A percentile compares a stretch with the other conserved stretches of the same genome.
phyloP scores from a whole-genome alignment of 2,329 filamentous ascomycete species.

The Aschersonia sp. region DNA sequence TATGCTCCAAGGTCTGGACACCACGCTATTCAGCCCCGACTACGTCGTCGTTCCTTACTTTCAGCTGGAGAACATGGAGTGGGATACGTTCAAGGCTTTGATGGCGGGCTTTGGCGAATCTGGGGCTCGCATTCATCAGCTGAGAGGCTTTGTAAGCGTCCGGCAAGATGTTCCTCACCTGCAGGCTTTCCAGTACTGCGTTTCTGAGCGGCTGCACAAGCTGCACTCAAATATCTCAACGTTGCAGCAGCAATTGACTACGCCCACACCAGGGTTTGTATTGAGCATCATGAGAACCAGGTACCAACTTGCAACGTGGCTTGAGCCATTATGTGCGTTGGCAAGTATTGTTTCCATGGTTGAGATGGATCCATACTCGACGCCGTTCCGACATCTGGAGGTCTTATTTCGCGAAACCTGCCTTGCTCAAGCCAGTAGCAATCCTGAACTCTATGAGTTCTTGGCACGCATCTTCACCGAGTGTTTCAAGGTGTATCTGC shows the following conservation, averaged over 20 bases:
- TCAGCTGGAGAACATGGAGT: slow-evolving; percentile 32
- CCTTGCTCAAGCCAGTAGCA: slow-evolving; percentile 54
- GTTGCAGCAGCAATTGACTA: slow-evolving; percentile 47
- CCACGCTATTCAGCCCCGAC: slow-evolving; percentile 48
- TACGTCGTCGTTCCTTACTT: slow-evolving; percentile 24
- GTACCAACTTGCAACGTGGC: slow-evolving; percentile 36
- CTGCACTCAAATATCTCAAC: slow-evolving; percentile 46
- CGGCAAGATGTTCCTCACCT: slow-evolving; percentile 41
- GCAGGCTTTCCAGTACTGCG: slow-evolving; percentile 56
- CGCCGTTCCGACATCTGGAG: slow-evolving; percentile 64
- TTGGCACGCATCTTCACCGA: slow-evolving; percentile 61
- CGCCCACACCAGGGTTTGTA: slow-evolving; percentile 33
- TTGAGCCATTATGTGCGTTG: slow-evolving; percentile 44
- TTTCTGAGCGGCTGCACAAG: slow-evolving; percentile 37
- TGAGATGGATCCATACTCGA: slow-evolving; percentile 28
- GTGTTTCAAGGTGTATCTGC: slow-evolving; percentile 71
- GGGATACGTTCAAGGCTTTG: slow-evolving; percentile 34
- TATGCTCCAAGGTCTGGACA: slow-evolving; percentile 71
- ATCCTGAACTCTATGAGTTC: slow-evolving; percentile 44
- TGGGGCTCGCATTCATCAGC: slow-evolving; percentile 27
- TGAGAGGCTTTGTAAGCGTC: slow-evolving; percentile 29
- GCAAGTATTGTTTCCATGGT: slow-evolving; percentile 47
- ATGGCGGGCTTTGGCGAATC: slow-evolving; percentile 31
- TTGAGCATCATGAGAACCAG: slow-evolving; percentile 55
- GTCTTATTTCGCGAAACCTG: slow-evolving; percentile 58